phyloP scores from a whole-genome alignment of 2,329 filamentous ascomycete species.

The Aureobasidium sp. region DNA sequence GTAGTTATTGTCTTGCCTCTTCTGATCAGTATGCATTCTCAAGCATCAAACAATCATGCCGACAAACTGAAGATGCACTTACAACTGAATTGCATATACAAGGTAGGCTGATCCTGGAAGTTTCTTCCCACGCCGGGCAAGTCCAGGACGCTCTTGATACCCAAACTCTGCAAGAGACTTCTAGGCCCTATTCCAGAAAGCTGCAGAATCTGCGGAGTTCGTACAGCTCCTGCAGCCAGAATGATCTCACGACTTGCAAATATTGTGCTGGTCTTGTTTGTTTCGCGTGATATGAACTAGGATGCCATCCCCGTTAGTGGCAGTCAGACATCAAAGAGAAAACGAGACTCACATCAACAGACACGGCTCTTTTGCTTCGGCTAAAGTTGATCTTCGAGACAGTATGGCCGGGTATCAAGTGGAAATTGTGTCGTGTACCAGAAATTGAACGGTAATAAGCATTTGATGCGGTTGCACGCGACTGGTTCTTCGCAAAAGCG shows the following conservation, averaged over 20 bases:
- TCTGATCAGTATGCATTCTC: background rate
- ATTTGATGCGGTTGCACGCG: conserved; percentile 30
- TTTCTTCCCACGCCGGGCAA: conserved; percentile 30
- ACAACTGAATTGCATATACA: conserved; percentile 13
- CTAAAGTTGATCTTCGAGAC: conserved; percentile 20
- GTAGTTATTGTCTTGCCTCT: conserved; percentile 21
- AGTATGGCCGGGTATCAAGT: conserved; percentile 24
- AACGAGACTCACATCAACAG: background rate
- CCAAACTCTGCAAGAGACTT: conserved; percentile 23
- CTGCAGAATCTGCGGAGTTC: conserved; percentile 31
- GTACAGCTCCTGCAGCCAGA: conserved; percentile 30
- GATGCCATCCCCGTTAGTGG: conserved; percentile 8
- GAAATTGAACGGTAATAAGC: conserved; percentile 29
- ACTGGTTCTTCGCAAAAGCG: conserved; percentile 29
- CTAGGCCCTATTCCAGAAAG: conserved; percentile 25
- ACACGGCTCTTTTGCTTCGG: background rate
- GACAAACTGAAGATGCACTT: background rate
- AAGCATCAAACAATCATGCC: background rate
- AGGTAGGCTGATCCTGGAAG: conserved; percentile 26
- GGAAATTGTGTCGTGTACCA: conserved; percentile 26
- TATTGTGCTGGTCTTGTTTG: background rate
- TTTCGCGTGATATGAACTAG: conserved; percentile 6
- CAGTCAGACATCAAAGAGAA: too few relatives aligned
- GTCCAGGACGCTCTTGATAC: conserved; percentile 27
- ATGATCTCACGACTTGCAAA: conserved; percentile 27